Conservation (phyloP, 1,284 basidiomycete species). For the Ustilago trichophora region DNA sequence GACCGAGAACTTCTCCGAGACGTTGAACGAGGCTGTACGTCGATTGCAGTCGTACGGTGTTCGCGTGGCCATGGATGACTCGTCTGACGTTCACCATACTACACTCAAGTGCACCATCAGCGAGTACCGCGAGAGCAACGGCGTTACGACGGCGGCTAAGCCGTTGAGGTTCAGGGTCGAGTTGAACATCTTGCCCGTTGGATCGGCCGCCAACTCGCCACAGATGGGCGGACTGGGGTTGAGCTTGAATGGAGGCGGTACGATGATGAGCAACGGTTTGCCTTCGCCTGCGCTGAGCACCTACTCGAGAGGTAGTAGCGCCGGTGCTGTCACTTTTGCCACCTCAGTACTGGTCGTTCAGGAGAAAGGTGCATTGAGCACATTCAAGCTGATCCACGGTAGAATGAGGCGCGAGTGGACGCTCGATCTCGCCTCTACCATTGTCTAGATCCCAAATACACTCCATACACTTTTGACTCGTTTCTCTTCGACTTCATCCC, state of each 20-base stretch:
- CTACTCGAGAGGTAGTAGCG: too few relatives aligned
- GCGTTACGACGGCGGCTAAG: constrained; percentile 41
- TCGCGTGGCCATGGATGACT: constrained; percentile 73
- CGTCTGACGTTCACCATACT: constrained; percentile 51
- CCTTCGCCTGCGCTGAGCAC: constrained; percentile 48
- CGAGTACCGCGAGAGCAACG: constrained; percentile 50
- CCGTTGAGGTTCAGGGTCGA: constrained; percentile 64
- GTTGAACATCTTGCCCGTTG: constrained; percentile 58
- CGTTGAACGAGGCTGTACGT: constrained; percentile 74
- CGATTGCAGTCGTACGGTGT: constrained; percentile 78
- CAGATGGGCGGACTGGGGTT: constrained; percentile 31
- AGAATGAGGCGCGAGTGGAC: constrained; percentile 78
- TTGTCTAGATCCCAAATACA: too few relatives aligned
- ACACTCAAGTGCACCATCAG: constrained; percentile 53
- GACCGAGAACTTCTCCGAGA: constrained; percentile 72
- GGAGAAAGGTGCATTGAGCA: constrained; percentile 85
- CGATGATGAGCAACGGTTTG: constrained; percentile 8
- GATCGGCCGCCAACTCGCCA: constrained; percentile 43
- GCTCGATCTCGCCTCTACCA: constrained; percentile 38
- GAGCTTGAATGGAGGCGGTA: constrained; percentile 21
- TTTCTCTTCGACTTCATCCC: too few relatives aligned
- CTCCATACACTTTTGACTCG: too few relatives aligned
- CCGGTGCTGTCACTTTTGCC: constrained; percentile 50
- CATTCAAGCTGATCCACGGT: constrained; percentile 79
- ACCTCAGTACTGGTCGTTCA: constrained; percentile 78